Evolutionary conservation across 495 filamentous ascomycete species (phyloP).

Genomic region (Rhypophila decipiens): DNA sequence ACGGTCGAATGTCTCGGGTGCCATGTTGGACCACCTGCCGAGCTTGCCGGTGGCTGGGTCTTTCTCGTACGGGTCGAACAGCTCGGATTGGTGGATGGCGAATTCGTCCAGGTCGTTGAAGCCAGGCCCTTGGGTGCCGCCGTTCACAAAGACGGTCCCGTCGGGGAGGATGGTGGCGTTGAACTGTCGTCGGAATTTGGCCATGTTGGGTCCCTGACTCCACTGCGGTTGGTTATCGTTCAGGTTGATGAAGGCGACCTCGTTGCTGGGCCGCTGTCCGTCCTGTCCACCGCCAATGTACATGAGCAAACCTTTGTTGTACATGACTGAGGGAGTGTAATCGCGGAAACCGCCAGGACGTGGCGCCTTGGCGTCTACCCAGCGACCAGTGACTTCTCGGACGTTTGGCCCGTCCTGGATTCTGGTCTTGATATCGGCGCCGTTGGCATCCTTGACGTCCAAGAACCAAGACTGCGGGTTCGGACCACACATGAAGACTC

Average conservation of each 20-base stretch:
- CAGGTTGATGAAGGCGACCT: background rate
- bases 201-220: background rate
- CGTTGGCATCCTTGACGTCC: background rate
- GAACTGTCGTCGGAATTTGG: constrained; percentile 3
- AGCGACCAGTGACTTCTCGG: background rate
- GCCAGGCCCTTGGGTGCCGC: constrained; percentile 4
- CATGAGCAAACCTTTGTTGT: background rate
- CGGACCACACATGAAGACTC: background rate
- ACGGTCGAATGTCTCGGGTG: constrained; percentile 3
- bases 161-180: constrained; percentile 9
- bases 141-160: constrained; percentile 5
- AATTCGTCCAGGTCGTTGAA: constrained; percentile 7
- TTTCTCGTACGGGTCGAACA: constrained; percentile 2
- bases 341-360: background rate
- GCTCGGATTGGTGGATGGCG: background rate
- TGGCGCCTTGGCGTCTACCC: background rate
- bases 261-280: background rate
- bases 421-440: background rate
- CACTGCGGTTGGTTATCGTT: background rate
- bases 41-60: too few species aligned
- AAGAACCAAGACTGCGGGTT: background rate
- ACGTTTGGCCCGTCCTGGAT: background rate
- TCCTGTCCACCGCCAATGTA: background rate
- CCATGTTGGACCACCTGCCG: constrained; percentile 5
- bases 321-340: background rate